Percentiles rank a stretch among this genome's conserved stretches.
These are phyloP conservation scores for Erysiphe pisi DNA, from an alignment of 2,329 filamentous ascomycete genomes.

Conservation along the genomic window DNA sequence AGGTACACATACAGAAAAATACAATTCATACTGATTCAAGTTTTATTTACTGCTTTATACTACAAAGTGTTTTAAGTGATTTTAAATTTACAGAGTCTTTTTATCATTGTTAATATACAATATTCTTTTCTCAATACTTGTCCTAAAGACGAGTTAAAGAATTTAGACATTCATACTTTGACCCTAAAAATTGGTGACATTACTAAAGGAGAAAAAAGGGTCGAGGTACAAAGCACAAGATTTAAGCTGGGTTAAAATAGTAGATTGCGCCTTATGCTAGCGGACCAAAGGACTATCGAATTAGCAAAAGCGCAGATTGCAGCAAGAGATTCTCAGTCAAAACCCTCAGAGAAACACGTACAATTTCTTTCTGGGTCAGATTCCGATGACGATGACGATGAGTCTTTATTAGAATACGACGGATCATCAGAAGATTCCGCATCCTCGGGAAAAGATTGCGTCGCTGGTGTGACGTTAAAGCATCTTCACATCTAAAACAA, in stretches of 20 bases:
- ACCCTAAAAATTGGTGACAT: conserved; percentile 6
- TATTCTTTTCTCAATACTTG: not conserved
- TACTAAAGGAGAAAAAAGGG: not conserved
- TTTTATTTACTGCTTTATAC: not conserved
- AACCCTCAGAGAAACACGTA: not conserved
- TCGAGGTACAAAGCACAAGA: not conserved
- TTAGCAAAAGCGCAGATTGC: conserved; percentile 14
- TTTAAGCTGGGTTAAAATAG: not conserved
- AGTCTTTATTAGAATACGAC: not conserved
- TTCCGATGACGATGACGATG: not conserved
- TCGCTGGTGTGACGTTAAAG: conserved; percentile 13
- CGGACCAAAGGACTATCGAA: not conserved
- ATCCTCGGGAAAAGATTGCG: conserved; percentile 17
- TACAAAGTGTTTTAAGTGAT: not conserved
- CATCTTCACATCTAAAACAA: not conserved
- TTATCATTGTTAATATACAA: not conserved
- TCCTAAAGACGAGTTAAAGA: not conserved
- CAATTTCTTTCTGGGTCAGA: not conserved
- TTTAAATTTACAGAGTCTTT: not conserved
- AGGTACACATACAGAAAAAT: not conserved
- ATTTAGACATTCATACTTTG: not conserved
- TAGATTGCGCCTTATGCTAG: not conserved
- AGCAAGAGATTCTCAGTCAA: not conserved
- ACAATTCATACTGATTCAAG: not conserved
- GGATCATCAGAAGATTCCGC: conserved; percentile 5